Evolutionary conservation across 306 rosid species (phyloP).

Genomic region (Medicago ruthenica): DNA sequence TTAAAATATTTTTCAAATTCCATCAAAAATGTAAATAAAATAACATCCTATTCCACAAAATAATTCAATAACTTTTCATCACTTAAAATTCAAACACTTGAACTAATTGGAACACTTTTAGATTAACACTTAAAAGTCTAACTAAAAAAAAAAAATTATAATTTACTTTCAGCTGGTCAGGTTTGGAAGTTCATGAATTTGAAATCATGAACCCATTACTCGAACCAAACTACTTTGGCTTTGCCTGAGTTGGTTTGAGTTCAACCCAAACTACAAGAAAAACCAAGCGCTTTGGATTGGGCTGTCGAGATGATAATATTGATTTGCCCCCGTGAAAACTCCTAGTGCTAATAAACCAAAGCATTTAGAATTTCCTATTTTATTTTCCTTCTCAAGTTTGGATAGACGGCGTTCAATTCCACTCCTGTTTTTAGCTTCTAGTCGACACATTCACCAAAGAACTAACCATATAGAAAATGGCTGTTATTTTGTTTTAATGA

Average conservation of each 20-base stretch:
- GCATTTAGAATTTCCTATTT: not conserved
- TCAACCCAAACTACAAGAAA: not conserved
- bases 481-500: not conserved
- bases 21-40: too few species aligned
- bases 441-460: too few species aligned
- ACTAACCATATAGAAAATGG: not conserved
- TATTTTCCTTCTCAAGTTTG: slow-evolving; percentile 1
- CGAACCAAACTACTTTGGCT: not conserved
- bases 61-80: too few species aligned
- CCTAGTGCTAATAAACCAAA: not conserved
- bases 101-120: too few species aligned
- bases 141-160: too few species aligned
- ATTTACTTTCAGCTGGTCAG: too few species aligned
- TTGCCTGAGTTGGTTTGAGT: not conserved
- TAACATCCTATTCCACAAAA: too few species aligned
- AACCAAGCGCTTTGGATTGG: not conserved
- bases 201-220: too few species aligned
- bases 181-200: too few species aligned
- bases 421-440: not conserved
- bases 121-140: too few species aligned
- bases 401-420: not conserved
- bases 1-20: not conserved
- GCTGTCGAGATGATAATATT: not conserved
- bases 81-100: too few species aligned
- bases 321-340: not conserved